These are phyloP conservation scores for Polytrichum formosum DNA, from an alignment of 225 moss, liverwort and hornwort species.

Conservation along the genomic window DNA sequence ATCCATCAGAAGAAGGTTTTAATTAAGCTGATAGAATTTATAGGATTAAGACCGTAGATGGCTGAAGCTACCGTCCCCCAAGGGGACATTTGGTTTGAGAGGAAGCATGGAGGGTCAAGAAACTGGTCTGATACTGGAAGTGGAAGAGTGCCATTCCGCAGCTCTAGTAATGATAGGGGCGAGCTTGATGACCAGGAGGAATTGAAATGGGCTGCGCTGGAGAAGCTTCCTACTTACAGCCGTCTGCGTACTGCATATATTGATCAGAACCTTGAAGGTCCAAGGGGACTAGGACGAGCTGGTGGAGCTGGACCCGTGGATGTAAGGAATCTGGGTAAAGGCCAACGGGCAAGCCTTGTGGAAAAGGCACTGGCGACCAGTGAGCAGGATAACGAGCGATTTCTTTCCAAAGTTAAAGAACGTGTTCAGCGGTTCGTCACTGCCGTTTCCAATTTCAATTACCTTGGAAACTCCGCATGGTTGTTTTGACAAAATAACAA, in stretches of 20 bases:
- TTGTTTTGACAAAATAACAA: too few species aligned
- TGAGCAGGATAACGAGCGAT: slow-evolving; percentile 67
- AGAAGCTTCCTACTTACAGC: slow-evolving; percentile 57
- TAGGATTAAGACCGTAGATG: slow-evolving; percentile 7
- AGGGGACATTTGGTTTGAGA: slow-evolving; percentile 53
- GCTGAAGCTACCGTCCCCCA: slow-evolving; percentile 42
- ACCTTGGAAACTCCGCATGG: neutral
- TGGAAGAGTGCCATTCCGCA: slow-evolving; percentile 30
- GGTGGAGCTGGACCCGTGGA: slow-evolving; percentile 17
- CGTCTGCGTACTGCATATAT: slow-evolving; percentile 45
- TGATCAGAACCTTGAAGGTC: slow-evolving; percentile 13
- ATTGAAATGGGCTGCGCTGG: slow-evolving; percentile 60
- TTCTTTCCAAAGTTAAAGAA: slow-evolving; percentile 46
- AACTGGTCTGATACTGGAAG: slow-evolving; percentile 44
- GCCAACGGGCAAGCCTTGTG: slow-evolving; percentile 53
- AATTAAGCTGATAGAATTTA: neutral
- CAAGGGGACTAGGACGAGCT: neutral
- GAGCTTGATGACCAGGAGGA: slow-evolving; percentile 42
- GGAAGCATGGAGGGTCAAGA: slow-evolving; percentile 56
- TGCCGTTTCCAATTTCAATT: neutral
- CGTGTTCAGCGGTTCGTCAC: slow-evolving; percentile 39
- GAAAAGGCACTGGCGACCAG: slow-evolving; percentile 55
- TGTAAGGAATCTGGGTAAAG: slow-evolving; percentile 42
- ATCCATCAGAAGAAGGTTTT: neutral
- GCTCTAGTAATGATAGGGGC: slow-evolving; percentile 13